Base-by-base conservation (phyloP, 441 rosid species). In the Metrosideros polymorpha region DNA sequence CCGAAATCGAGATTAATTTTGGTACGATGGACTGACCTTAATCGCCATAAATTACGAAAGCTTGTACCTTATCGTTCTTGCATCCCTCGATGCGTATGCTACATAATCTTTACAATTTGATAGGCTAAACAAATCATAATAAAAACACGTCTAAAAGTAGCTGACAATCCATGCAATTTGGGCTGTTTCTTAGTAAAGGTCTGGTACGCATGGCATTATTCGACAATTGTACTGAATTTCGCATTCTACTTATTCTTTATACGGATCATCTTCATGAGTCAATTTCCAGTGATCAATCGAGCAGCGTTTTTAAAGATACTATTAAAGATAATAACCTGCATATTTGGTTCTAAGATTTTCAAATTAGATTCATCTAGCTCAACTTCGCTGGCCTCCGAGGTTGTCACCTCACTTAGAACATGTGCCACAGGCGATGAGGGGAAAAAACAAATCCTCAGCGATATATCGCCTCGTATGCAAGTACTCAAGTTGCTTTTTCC, bases 11-110 rank as follows among this genome's bases (percentile, higher is more conserved):
- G 10, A 30, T 32, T 8, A 30, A 9, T 8, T 3, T 12, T 6
- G 0, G 24, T 1, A 10, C 8, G 0, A 0, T 22, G 47, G 17
- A 35, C 5, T 6, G 79, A 35, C 1, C 17, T 6, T 6, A 12
- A 39, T 22, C 45, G 6, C 42, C 18, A 63, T 18, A 18, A 63
- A 63, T 32, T 19, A 63, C 1, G 4, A 0, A 4, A 61, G 39
- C 75, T 17, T 1, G 42, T 61, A 30, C 1, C 22, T 30, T 2
- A 7, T 30, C 6, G 42, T 35, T 30, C 10, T 61, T 0, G 75
- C 24, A 17, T 61, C 3, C 17, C 14, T 15, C 52, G 52, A 50
- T 50, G 52, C 14, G 52, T 17, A 5, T 50, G 18, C 52, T 50
- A 15, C 17, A 50, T 4, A 51, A 6, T 17, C 22, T 63, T 63